Base-by-base conservation (phyloP, 2,329 filamentous ascomycete species). In the Helicocarpus griseus region DNA sequence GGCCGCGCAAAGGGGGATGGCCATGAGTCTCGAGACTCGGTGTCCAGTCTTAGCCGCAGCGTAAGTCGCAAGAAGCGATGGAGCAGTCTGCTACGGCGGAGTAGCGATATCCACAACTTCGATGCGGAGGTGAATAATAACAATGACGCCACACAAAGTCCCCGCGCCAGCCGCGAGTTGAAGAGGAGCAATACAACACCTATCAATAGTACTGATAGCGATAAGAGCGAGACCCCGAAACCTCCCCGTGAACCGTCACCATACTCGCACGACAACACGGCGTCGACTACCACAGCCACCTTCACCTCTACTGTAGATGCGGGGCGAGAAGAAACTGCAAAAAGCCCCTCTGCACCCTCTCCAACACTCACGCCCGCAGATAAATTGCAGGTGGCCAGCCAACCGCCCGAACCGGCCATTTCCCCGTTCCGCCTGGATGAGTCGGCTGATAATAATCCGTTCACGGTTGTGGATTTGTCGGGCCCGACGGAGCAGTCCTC, bases 51-150 rank as follows among this genome's bases (percentile, higher is more conserved):
- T 44, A 44, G 41, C 31, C 21, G 44, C n/a, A 52, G 35, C 36
- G 5, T 26, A 11, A 54, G 52, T 33, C 54, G 63, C 47, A 61
- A 64, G 48, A 68, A 69, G 57, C 57, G 66, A 54, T 69, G 64
- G 64, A 69, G 68, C 48, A 69, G 65, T 53, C 61, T 68, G 9
- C 51, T 70, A 17, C 57, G 65, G 19, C 61, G 60, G 39, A 61
- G 33, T 22, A 51, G 24, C 45, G 48, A 35, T 17, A 51, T 29
- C 22, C 19, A 26, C 17, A 24, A 45, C 17, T 47, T 36, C 3
- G 29, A 39, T 7, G 28, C 26, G 2, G 46, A 48, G 17, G 28
- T 24, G 17, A 48, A 45, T 28, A 33, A 33, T 29, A 38, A 38
- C 13, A 36, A 21, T 28, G 17, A 39, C 14, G 21, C 9, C 5